These are phyloP conservation scores for Solanum clarkiae DNA, from an alignment of 257 asterid genomes.

Conservation along the genomic window DNA sequence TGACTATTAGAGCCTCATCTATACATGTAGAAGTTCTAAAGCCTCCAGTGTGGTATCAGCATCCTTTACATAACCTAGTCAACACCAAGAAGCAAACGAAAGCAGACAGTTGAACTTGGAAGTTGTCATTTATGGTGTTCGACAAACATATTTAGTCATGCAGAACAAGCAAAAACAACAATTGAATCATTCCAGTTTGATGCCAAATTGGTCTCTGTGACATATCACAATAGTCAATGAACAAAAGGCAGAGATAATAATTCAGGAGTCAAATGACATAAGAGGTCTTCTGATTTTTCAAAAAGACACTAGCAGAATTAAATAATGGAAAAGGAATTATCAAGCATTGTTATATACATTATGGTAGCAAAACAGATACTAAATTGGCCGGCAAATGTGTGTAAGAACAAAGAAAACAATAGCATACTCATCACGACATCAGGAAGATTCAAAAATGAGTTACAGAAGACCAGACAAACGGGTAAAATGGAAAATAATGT, in stretches of 20 bases:
- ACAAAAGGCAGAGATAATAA: neutral
- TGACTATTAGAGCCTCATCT: neutral
- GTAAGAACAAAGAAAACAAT: neutral
- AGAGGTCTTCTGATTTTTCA: neutral
- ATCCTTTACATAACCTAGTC: neutral
- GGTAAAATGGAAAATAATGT: neutral
- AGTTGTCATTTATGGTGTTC: neutral
- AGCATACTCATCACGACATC: neutral
- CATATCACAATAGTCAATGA: neutral
- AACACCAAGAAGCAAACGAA: neutral
- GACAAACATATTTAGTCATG: neutral
- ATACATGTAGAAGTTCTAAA: neutral
- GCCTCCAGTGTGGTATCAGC: neutral
- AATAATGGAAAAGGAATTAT: neutral
- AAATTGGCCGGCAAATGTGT: neutral
- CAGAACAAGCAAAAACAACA: neutral
- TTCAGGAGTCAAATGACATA: neutral
- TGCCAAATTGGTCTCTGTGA: neutral
- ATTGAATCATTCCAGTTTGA: neutral
- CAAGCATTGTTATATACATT: neutral
- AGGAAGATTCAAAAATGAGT: neutral
- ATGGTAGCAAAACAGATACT: neutral
- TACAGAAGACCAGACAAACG: neutral
- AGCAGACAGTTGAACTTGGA: neutral
- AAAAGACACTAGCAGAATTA: neutral